Evolutionary conservation across 2,329 filamentous ascomycete species (phyloP).

Genomic region (Sporothrix sp.): DNA sequence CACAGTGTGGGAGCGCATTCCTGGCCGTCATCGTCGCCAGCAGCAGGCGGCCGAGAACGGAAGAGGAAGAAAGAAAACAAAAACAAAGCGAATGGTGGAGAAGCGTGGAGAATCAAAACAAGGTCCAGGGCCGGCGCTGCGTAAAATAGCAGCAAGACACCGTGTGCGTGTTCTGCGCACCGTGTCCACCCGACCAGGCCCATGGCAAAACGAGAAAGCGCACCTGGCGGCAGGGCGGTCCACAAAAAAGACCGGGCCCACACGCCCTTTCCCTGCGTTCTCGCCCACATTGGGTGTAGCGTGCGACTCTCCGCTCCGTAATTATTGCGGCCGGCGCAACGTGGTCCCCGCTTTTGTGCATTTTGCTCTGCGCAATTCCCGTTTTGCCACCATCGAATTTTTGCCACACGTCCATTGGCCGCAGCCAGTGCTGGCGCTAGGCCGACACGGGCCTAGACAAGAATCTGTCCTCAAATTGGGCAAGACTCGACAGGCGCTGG

Average conservation of each 20-base stretch:
- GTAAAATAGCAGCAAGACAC: slow-evolving; percentile 4
- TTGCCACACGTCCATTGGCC: slow-evolving; percentile 7
- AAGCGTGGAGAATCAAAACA: slow-evolving; percentile 9
- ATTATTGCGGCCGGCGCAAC: slow-evolving; percentile 5
- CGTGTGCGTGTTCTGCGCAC: slow-evolving; percentile 1
- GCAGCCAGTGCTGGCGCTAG: background rate
- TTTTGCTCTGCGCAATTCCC: slow-evolving; percentile 1
- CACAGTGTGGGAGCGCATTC: background rate
- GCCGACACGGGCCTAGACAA: slow-evolving; percentile 5
- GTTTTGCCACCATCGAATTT: slow-evolving; percentile 10
- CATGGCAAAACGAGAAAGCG: background rate
- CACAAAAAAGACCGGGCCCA: background rate
- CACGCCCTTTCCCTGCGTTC: background rate
- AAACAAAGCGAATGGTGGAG: background rate
- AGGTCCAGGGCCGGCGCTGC: background rate
- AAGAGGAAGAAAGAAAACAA: slow-evolving; percentile 10
- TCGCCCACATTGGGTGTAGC: slow-evolving; percentile 3
- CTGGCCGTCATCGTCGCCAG: background rate
- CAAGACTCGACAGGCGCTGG: background rate
- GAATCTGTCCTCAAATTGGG: background rate
- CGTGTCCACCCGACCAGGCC: slow-evolving; percentile 4
- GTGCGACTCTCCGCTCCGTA: background rate
- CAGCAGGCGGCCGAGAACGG: slow-evolving; percentile 2
- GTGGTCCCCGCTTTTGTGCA: slow-evolving; percentile 8
- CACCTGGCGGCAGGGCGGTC: too few relatives aligned